Percentiles rank a stretch among this genome's conserved stretches.
phyloP scores from a whole-genome alignment of 2,329 filamentous ascomycete genomes.

The Helicocarpus griseus region DNA sequence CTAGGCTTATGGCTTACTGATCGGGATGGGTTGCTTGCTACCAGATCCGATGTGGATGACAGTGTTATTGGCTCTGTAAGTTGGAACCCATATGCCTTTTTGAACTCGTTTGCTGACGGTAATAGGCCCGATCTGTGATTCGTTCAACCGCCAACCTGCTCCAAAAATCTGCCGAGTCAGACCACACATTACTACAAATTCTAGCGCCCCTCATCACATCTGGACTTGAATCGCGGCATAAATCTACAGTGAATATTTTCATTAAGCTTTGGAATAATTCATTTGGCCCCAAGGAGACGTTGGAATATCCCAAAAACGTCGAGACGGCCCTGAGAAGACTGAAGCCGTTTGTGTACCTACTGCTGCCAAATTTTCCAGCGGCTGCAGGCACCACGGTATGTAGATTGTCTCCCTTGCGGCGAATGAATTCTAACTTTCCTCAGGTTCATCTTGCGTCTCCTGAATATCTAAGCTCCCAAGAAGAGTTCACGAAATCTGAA shows the following conservation, averaged over 20 bases:
- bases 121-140: constrained; percentile 25
- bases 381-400: constrained; percentile 24
- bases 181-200: constrained; percentile 37
- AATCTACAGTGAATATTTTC: constrained; percentile 41
- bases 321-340: constrained; percentile 53
- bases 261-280: constrained; percentile 60
- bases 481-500: constrained; percentile 31
- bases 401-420: background rate
- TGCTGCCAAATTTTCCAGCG: constrained; percentile 39
- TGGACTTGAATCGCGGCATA: constrained; percentile 45
- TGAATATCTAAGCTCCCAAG: constrained; percentile 40
- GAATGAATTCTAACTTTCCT: constrained; percentile 4
- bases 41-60: constrained; percentile 21
- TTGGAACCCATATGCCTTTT: constrained; percentile 9
- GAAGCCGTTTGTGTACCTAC: constrained; percentile 44
- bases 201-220: constrained; percentile 43
- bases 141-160: constrained; percentile 23
- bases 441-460: constrained; percentile 12
- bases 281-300: constrained; percentile 50
- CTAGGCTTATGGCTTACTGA: constrained; percentile 29
- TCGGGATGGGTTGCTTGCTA: constrained; percentile 18
- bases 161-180: constrained; percentile 19
- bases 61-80: constrained; percentile 27
- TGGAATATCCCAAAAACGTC: constrained; percentile 58
- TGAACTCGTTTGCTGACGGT: constrained; percentile 14